Conservation (phyloP, 352 stramenopile species). For the Phytophthora foliorum region DNA sequence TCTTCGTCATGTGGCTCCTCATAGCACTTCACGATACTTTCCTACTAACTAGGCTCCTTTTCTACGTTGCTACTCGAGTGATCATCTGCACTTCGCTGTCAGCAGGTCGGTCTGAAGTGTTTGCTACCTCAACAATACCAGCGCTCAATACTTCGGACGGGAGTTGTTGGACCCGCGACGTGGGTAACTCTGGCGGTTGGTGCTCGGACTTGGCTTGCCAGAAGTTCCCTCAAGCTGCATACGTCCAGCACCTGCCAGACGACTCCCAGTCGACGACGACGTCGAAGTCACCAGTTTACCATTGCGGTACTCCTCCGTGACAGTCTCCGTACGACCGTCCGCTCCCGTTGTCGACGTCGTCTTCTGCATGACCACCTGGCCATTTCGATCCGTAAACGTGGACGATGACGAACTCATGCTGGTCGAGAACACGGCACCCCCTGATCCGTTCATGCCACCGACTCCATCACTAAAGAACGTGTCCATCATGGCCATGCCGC, state of each 20-base stretch:
- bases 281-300: constrained; percentile 69
- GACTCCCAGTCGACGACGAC: constrained; percentile 43
- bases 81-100: constrained; percentile 1
- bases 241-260: constrained; percentile 60
- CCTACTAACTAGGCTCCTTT: constrained; percentile 9
- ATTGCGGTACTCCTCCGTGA: constrained; percentile 81
- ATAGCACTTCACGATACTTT: constrained; percentile 10
- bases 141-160: constrained; percentile 24
- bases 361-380: constrained; percentile 80
- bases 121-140: too few relatives aligned
- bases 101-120: constrained; percentile 13
- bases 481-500: constrained; percentile 51
- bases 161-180: constrained; percentile 26
- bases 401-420: constrained; percentile 72
- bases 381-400: constrained; percentile 73
- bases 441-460: constrained; percentile 20
- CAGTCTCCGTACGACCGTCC: constrained; percentile 62
- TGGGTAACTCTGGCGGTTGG: constrained; percentile 10
- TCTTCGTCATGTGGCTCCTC: constrained; percentile 1
- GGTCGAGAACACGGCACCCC: constrained; percentile 39
- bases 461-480: constrained; percentile 60
- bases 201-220: neutral
- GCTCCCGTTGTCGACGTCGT: constrained; percentile 68
- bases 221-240: constrained; percentile 64
- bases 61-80: constrained; percentile 5